These are phyloP conservation scores for Termitomyces sp. DNA, from an alignment of 768 basidiomycete species.

Conservation along the genomic window DNA sequence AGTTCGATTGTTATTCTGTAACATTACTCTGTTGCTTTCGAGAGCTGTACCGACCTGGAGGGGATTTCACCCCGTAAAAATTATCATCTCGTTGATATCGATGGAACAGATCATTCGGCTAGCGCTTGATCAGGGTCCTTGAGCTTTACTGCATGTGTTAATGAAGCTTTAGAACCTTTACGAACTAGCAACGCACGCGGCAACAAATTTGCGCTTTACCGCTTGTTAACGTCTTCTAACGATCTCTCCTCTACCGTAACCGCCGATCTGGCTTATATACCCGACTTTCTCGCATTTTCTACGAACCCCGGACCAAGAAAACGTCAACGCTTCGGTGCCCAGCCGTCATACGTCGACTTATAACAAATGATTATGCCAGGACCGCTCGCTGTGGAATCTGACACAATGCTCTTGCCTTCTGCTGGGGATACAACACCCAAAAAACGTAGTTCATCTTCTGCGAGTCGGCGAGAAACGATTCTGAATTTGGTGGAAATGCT, in stretches of 20 bases:
- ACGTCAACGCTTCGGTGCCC: constrained; percentile 2
- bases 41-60: no score
- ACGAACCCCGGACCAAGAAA: not conserved
- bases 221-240: constrained; percentile 7
- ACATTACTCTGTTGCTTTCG: no score
- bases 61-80: no score
- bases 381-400: constrained; percentile 15
- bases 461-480: constrained; percentile 38
- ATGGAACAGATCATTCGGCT: not conserved
- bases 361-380: constrained; percentile 13
- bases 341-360: not conserved
- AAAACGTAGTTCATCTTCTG: constrained; percentile 22
- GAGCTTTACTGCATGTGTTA: not conserved
- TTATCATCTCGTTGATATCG: no score
- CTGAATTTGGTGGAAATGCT: constrained; percentile 47
- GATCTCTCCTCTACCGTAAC: constrained; percentile 1
- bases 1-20: no score
- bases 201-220: constrained; percentile 3
- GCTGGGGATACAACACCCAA: constrained; percentile 18
- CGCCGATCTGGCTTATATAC: constrained; percentile 11
- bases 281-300: constrained; percentile 14
- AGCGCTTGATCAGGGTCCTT: not conserved
- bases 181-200: not conserved
- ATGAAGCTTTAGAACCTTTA: not conserved
- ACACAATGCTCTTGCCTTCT: constrained; percentile 14